A percentile compares a stretch with the other conserved stretches of the same genome.
Evolutionary conservation across 2,329 filamentous ascomycete species (phyloP).

Genomic region (Alternaria longipes): DNA sequence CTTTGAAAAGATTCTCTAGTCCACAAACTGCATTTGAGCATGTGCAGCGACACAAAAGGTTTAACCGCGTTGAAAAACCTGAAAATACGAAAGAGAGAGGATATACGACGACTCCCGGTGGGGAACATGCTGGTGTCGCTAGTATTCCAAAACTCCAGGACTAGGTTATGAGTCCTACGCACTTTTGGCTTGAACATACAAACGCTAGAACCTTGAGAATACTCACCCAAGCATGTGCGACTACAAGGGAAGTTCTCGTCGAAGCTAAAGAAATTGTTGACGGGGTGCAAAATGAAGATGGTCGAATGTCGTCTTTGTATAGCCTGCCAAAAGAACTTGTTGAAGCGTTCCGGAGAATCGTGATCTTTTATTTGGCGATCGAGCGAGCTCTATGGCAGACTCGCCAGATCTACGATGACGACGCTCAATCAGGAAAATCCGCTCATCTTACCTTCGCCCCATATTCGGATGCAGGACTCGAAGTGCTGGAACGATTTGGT

Average conservation of each 20-base stretch:
- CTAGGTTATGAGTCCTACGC: slow-evolving; percentile 33
- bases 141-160: slow-evolving; percentile 19
- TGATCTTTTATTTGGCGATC: slow-evolving; percentile 38
- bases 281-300: slow-evolving; percentile 39
- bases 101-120: no score
- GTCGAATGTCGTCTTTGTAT: slow-evolving; percentile 37
- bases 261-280: slow-evolving; percentile 34
- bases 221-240: slow-evolving; percentile 24
- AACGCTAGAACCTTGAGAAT: slow-evolving; percentile 26
- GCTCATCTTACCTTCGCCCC: no score
- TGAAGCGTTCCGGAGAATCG: slow-evolving; percentile 31
- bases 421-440: neutral
- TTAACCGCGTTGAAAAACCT: neutral
- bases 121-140: no score
- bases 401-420: slow-evolving; percentile 9
- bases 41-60: slow-evolving; percentile 28
- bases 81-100: neutral
- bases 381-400: slow-evolving; percentile 38
- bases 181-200: slow-evolving; percentile 32
- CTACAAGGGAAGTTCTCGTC: slow-evolving; percentile 19
- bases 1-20: slow-evolving; percentile 14
- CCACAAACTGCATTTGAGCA: slow-evolving; percentile 34
- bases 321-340: slow-evolving; percentile 34
- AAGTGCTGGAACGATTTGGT: slow-evolving; percentile 31
- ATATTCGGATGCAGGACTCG: slow-evolving; percentile 22